Evolutionary conservation across 176 grass and related monocot species (phyloP).

Genomic region (Oryza rufipogon): DNA sequence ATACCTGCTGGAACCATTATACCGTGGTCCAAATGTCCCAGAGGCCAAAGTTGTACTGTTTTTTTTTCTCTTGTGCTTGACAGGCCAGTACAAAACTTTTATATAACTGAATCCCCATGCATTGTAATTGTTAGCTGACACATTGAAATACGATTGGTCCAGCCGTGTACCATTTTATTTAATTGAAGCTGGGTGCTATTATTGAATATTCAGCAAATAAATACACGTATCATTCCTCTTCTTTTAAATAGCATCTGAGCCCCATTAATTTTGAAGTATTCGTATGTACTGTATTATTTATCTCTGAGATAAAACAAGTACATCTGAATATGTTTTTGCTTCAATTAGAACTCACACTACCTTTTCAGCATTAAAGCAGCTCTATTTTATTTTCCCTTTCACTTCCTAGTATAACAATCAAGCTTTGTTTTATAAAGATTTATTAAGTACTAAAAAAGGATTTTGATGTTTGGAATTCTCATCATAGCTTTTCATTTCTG

Average conservation of each 20-base stretch:
- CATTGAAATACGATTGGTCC: conserved; percentile 50
- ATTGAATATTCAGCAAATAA: conserved; percentile 34
- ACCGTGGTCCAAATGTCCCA: conserved; percentile 51
- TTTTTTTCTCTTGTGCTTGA: conserved; percentile 35
- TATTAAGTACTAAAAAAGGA: conserved; percentile 1
- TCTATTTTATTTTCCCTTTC: not conserved
- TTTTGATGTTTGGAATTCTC: conserved; percentile 1
- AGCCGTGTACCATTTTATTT: conserved; percentile 35
- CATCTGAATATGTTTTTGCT: not conserved
- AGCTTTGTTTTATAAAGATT: not conserved
- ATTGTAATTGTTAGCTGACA: conserved; percentile 38
- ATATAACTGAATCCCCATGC: conserved; percentile 31
- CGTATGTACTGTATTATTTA: not conserved
- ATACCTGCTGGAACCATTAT: conserved; percentile 44
- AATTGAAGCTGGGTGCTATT: conserved; percentile 20
- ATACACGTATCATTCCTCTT: not conserved
- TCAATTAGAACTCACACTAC: not conserved
- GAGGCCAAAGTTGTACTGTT: conserved; percentile 43
- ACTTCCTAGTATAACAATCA: not conserved
- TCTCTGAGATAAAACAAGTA: not conserved
- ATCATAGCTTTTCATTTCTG: conserved; percentile 20
- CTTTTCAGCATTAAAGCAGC: conserved; percentile 1
- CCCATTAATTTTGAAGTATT: conserved; percentile 28
- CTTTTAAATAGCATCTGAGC: conserved; percentile 21
- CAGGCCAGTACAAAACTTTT: conserved; percentile 42